These are phyloP conservation scores for Laetiporus sulphureus DNA, from an alignment of 1,284 basidiomycete genomes.

Conservation along the genomic window DNA sequence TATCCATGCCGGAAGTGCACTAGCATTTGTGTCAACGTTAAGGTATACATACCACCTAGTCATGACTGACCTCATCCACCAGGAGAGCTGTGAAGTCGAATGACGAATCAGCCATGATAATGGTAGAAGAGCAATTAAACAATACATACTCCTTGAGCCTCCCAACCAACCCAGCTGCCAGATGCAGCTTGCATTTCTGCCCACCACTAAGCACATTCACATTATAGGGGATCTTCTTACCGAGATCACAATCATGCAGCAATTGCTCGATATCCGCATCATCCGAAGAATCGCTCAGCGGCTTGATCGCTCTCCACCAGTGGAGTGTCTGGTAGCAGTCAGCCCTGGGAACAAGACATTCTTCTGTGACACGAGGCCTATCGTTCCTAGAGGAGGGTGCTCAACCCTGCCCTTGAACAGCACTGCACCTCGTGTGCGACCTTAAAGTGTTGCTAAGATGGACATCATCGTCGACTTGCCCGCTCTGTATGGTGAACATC, in stretches of 20 bases:
- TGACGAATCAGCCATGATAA: neutral
- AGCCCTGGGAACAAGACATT: slow-evolving; percentile 79
- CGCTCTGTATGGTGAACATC: slow-evolving; percentile 36
- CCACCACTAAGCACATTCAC: slow-evolving; percentile 67
- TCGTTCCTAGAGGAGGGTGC: slow-evolving; percentile 48
- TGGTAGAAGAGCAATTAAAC: slow-evolving; percentile 4
- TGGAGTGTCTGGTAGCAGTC: slow-evolving; percentile 67
- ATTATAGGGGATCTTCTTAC: slow-evolving; percentile 57
- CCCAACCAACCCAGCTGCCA: slow-evolving; percentile 77
- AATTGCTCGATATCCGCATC: slow-evolving; percentile 59
- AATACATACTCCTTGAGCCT: slow-evolving; percentile 52
- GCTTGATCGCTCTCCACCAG: slow-evolving; percentile 70
- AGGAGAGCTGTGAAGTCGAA: slow-evolving; percentile 46
- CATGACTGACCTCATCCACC: slow-evolving; percentile 50
- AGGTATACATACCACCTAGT: neutral
- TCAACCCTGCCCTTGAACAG: slow-evolving; percentile 52
- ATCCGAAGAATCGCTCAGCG: slow-evolving; percentile 36
- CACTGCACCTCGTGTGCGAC: slow-evolving; percentile 53
- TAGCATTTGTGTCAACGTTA: slow-evolving; percentile 14
- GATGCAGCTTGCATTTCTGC: slow-evolving; percentile 22
- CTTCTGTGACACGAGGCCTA: slow-evolving; percentile 79
- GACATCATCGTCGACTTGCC: slow-evolving; percentile 76
- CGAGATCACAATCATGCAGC: slow-evolving; percentile 67
- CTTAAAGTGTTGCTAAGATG: slow-evolving; percentile 57
- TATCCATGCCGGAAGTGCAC: slow-evolving; percentile 78